A percentile compares a stretch with the other conserved stretches of the same genome.
Conservation (phyloP, 73 alveolate genomes). For the Tetrahymena malaccensis region DNA sequence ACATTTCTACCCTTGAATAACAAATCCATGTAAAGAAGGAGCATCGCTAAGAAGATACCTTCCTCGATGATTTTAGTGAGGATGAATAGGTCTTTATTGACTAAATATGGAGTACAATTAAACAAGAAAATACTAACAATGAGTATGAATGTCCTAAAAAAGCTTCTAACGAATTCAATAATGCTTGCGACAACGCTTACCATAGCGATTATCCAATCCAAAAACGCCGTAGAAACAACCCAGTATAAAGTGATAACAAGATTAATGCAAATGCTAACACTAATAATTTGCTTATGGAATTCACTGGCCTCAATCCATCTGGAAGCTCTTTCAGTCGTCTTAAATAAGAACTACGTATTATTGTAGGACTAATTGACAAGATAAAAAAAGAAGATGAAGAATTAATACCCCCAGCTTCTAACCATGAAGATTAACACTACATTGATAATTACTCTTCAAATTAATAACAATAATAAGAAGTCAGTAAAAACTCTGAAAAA, state of each 20-base stretch:
- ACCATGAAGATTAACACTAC: not conserved
- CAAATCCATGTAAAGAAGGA: not conserved
- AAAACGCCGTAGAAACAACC: not conserved
- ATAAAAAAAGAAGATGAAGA: not conserved
- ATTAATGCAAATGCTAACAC: not conserved
- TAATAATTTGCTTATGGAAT: not conserved
- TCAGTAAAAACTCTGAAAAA: not conserved
- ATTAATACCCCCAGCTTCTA: not conserved
- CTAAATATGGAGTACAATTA: not conserved
- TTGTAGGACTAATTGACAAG: not conserved
- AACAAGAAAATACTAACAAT: not conserved
- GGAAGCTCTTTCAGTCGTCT: not conserved
- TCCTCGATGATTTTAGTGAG: not conserved
- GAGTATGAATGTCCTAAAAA: not conserved
- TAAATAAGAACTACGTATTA: not conserved
- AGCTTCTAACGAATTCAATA: not conserved
- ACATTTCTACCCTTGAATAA: not conserved
- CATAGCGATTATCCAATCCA: not conserved
- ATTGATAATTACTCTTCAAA: not conserved
- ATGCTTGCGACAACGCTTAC: not conserved
- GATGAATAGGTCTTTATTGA: not conserved
- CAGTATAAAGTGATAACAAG: not conserved
- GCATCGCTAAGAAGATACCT: not conserved
- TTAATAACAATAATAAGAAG: not conserved
- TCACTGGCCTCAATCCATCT: not conserved